A percentile compares a stretch with the other conserved stretches of the same genome.
Evolutionary conservation across 2,329 filamentous ascomycete genomes (phyloP).

Genomic region (Colletotrichum limetticola): DNA sequence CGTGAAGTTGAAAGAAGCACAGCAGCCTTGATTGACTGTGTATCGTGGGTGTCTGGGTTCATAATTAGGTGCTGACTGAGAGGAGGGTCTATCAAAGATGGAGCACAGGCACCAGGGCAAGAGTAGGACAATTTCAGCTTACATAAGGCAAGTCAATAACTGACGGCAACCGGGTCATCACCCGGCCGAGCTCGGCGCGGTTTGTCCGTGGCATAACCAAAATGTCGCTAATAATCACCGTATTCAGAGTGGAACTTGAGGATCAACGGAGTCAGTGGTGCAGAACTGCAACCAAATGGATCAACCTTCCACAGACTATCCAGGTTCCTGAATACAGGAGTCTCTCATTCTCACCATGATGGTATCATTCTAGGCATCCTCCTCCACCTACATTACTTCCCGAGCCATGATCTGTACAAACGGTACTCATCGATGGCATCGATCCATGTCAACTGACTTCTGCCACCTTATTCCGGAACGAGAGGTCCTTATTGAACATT

Average conservation of each 20-base stretch:
- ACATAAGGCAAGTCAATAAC: neutral
- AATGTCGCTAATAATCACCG: too few species aligned
- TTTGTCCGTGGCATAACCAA: too few species aligned
- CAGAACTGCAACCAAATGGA: neutral
- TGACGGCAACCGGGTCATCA: neutral
- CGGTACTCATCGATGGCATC: neutral
- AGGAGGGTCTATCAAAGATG: neutral
- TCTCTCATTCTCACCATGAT: neutral
- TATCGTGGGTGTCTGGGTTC: neutral
- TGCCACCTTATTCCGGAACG: neutral
- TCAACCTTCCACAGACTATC: neutral
- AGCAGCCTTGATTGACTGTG: neutral
- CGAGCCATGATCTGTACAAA: neutral
- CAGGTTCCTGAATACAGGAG: neutral
- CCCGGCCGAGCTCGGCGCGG: neutral
- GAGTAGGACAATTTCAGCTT: neutral
- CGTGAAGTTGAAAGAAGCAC: neutral
- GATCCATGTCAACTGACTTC: neutral
- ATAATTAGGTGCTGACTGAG: neutral
- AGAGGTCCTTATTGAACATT: neutral
- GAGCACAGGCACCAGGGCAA: neutral
- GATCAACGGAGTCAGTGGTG: neutral
- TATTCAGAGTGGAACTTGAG: too few species aligned
- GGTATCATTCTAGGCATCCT: constrained; percentile 4
- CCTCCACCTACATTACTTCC: neutral